phyloP scores from a whole-genome alignment of 306 rosid genomes.

The Cucurbita argyrosperma region DNA sequence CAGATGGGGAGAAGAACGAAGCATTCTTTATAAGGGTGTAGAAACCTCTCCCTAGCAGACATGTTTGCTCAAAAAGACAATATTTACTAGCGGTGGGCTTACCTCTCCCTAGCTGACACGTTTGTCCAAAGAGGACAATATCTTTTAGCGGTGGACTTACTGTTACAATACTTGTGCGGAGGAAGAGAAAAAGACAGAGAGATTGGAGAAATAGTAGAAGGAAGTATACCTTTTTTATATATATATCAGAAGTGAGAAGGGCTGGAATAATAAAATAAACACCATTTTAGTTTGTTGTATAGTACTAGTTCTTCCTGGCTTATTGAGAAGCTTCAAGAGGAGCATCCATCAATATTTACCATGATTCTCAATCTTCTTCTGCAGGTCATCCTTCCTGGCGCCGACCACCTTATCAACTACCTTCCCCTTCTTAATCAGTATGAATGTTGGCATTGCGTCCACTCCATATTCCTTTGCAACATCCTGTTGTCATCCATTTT shows the following conservation, averaged over 20 bases:
- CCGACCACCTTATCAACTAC: conserved; percentile 45
- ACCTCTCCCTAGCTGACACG: no score
- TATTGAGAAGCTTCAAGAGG: background rate
- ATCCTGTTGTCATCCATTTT: conserved; percentile 28
- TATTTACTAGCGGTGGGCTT: no score
- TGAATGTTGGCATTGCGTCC: conserved; percentile 55
- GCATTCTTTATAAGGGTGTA: no score
- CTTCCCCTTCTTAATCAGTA: conserved; percentile 47
- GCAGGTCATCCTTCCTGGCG: conserved; percentile 53
- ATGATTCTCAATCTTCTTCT: conserved; percentile 44
- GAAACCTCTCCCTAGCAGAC: no score
- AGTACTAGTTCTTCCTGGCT: background rate
- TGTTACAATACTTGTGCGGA: background rate
- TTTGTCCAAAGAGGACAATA: no score
- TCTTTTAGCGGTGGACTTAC: no score
- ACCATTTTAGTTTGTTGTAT: background rate
- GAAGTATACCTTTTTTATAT: background rate
- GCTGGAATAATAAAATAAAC: background rate
- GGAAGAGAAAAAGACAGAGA: background rate
- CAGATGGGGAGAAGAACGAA: no score
- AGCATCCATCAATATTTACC: conserved; percentile 14
- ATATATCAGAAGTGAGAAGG: background rate
- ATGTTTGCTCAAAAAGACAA: no score
- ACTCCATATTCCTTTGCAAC: conserved; percentile 48
- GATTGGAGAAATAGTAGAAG: background rate